Base-by-base conservation (phyloP, 2,329 filamentous ascomycete genomes). In the Pestalotiopsis sp. region DNA sequence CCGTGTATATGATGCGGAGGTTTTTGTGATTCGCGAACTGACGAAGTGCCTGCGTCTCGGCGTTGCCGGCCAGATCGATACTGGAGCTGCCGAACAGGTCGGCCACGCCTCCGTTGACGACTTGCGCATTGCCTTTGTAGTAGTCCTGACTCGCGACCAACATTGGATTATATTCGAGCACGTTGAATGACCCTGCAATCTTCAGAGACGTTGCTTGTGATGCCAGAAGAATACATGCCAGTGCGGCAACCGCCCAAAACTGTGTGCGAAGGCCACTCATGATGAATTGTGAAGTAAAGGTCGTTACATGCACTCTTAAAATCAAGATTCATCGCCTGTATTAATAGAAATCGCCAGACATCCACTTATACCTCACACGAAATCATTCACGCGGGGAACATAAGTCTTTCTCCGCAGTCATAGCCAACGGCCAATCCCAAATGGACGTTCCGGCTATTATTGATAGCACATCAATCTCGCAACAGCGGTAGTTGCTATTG, bases 1-100 rank as follows among this genome's bases (percentile, higher is more conserved):
- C 73, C 63, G 76, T 77, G 68, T 77, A 75, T 61, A 80, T 76
- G 40, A 75, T 73, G 11, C 79, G 75, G 17, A 77, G 66, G 70
- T 79, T 78, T 40, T 68, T 73, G 73, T 79, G 74, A 14, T 63
- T 68, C 52, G 69, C 76, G 67, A 75, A 80, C 60, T 78, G 75
- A 6, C 73, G 73, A 13, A 80, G 77, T 3, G 75, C 77, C 66
- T 80, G 78, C 2, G 78, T 80, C 68, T 80, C 78, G 52, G 78
- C 77, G 68, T 80, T 80, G 61, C 72, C 74, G 14, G 74, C 79
- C 1, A 80, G 73, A 68, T 80, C 78, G 58, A 79, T 69, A 49
- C 65, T 73, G 38, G 66, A 58, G 65, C 75, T 73, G 63, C 68
- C 69, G 3, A 69, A 71, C 9, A 80, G 73, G 67, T 71, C 77